These are phyloP conservation scores for Aspergillus sp. DNA, from an alignment of 2,329 filamentous ascomycete genomes.

Conservation along the genomic window DNA sequence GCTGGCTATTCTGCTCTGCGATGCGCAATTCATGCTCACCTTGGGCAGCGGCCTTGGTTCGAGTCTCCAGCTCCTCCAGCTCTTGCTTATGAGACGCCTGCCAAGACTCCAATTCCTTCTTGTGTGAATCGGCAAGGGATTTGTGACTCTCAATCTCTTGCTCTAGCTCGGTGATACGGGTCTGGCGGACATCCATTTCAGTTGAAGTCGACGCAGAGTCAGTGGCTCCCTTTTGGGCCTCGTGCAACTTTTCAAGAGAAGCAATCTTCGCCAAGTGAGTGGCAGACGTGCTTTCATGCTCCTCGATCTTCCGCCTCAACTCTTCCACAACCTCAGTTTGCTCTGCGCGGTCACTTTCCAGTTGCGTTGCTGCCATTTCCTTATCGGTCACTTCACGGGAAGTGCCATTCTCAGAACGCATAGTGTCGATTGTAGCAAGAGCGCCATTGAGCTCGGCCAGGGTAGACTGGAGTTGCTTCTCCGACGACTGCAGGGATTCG, in stretches of 20 bases:
- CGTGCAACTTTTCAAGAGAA: conserved; percentile 72
- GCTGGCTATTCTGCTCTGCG: conserved; percentile 56
- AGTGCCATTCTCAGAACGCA: conserved; percentile 35
- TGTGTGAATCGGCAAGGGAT: conserved; percentile 54
- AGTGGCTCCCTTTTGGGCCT: conserved; percentile 67
- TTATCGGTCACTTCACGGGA: conserved; percentile 25
- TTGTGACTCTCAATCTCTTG: conserved; percentile 58
- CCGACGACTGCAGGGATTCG: conserved; percentile 68
- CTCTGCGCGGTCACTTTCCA: conserved; percentile 53
- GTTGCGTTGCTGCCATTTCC: conserved; percentile 43
- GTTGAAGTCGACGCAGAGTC: conserved; percentile 63
- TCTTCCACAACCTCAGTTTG: conserved; percentile 61
- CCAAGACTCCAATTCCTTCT: conserved; percentile 53
- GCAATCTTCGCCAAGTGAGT: conserved; percentile 68
- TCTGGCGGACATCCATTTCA: conserved; percentile 45
- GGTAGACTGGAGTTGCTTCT: conserved; percentile 69
- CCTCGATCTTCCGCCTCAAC: conserved; percentile 73
- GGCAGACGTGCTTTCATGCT: conserved; percentile 74
- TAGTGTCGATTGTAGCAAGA: conserved; percentile 53
- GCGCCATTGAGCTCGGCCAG: conserved; percentile 73
- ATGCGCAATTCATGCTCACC: conserved; percentile 39
- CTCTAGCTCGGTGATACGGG: conserved; percentile 56
- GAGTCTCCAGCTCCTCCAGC: conserved; percentile 40
- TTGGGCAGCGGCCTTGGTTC: conserved; percentile 36
- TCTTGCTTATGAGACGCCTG: conserved; percentile 53